Evolutionary conservation across 2,329 filamentous ascomycete species (phyloP).

Genomic region (Aspergillus ruber): DNA sequence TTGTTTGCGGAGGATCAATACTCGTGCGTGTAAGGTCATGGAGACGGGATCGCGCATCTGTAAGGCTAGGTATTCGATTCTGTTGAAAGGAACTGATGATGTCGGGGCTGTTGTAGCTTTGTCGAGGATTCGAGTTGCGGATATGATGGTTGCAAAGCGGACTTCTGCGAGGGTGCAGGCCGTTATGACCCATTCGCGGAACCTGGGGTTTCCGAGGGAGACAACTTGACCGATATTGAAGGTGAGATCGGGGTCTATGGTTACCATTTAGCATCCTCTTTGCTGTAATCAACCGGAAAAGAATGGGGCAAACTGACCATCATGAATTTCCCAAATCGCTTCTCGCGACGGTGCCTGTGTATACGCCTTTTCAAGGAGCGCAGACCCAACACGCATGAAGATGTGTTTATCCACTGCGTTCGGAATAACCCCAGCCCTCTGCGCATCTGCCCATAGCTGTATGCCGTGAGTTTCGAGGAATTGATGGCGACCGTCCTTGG

Average conservation of each 20-base stretch:
- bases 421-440: neutral
- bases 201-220: neutral
- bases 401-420: neutral
- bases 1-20: conserved; percentile 17
- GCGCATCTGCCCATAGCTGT: neutral
- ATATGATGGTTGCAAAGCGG: conserved; percentile 11
- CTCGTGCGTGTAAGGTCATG: conserved; percentile 22
- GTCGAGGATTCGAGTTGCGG: conserved; percentile 7
- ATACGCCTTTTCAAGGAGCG: neutral
- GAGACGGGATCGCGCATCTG: conserved; percentile 21
- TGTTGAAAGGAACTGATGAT: conserved; percentile 8
- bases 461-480: neutral
- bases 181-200: conserved; percentile 16
- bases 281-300: neutral
- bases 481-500: neutral
- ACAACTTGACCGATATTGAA: conserved; percentile 17
- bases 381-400: neutral
- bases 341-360: neutral
- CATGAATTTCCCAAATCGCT: conserved; percentile 11
- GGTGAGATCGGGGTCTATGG: conserved; percentile 18
- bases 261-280: neutral
- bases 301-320: conserved; percentile 8
- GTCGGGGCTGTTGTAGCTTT: neutral
- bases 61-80: conserved; percentile 18
- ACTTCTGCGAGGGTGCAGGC: conserved; percentile 18